These are phyloP conservation scores for Kodamaea neixiangensis DNA, from an alignment of 805 yeast genomes.

Conservation along the genomic window DNA sequence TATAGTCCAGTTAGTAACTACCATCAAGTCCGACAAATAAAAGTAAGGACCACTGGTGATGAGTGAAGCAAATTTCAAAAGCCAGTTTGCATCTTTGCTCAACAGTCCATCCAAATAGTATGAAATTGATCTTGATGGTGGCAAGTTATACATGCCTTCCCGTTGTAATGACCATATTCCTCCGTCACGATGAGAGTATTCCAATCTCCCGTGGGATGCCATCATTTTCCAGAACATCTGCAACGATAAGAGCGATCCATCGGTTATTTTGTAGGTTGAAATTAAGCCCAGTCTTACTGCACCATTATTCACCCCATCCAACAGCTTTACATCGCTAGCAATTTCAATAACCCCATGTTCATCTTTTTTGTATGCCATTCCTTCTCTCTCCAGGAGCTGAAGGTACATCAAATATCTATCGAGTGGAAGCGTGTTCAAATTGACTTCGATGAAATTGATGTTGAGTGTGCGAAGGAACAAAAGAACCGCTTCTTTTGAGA, in stretches of 20 bases:
- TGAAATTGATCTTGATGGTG: not conserved
- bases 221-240: not conserved
- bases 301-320: not conserved
- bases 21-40: conserved; percentile 37
- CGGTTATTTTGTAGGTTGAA: not conserved
- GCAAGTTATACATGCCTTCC: not conserved
- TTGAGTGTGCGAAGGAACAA: conserved; percentile 2
- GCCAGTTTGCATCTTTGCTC: conserved; percentile 15
- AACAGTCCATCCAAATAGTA: not conserved
- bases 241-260: not conserved
- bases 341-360: not conserved
- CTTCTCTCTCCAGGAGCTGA: conserved; percentile 3
- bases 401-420: conserved; percentile 11
- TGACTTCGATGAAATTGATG: conserved; percentile 12
- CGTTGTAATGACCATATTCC: not conserved
- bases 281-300: not conserved
- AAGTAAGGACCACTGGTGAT: conserved; percentile 38
- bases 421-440: conserved; percentile 12
- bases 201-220: not conserved
- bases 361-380: conserved; percentile 3
- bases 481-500: conserved; percentile 2
- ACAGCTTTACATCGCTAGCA: not conserved
- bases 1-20: conserved; percentile 38
- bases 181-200: not conserved
- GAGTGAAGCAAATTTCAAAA: conserved; percentile 46